Base-by-base conservation (phyloP, 2,329 filamentous ascomycete genomes). In the Botrytis elliptica region DNA sequence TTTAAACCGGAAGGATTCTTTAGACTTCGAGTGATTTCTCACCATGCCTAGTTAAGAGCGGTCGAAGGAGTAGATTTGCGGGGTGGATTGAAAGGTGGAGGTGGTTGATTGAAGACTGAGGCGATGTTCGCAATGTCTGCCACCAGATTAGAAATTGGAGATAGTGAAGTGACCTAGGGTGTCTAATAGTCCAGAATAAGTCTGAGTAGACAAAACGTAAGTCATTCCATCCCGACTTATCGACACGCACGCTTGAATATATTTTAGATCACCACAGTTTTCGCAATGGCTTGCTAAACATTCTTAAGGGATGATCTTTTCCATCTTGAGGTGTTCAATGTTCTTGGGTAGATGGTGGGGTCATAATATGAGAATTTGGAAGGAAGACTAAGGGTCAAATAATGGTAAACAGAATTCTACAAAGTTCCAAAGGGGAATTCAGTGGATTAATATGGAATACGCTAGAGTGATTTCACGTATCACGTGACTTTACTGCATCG, bases 1-100 rank as follows among this genome's bases (percentile, higher is more conserved):
- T 0, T 52, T 14, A n/a, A 14, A 52, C 14, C 25, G 10, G n/a
- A 2, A 1, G 10, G 0, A n/a, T 52, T 52, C 1, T n/a, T n/a
- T 14, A 0, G 4, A 25, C 12, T 49, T 49, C 1, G 22, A 4
- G 46, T 49, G 46, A 1, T 5, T 25, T 25, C 12, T 1, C 9
- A 25, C 46, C 46, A 49, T 49, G 22, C 22, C 22, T 25, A 49
- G 0, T 49, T 25, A 12, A 25, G 46, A 49, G 22, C 46, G 46
- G 22, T 49, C 46, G 46, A 49, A 49, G 46, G 4, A 49, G 22
- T 25, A 25, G 16, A 49, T 25, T 49, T 49, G 46, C 46, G 10
- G 9, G 46, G 46, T 49, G 12, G 9, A 49, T 25, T 49, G 22
- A 49, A 49, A 49, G 22, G 22, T 25, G 4, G 46, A 49, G 22